Evolutionary conservation across 2,329 filamentous ascomycete genomes (phyloP), one percentile per base, ranked within the genome.

Genomic region (Hymenoscyphus fraxineus): DNA sequence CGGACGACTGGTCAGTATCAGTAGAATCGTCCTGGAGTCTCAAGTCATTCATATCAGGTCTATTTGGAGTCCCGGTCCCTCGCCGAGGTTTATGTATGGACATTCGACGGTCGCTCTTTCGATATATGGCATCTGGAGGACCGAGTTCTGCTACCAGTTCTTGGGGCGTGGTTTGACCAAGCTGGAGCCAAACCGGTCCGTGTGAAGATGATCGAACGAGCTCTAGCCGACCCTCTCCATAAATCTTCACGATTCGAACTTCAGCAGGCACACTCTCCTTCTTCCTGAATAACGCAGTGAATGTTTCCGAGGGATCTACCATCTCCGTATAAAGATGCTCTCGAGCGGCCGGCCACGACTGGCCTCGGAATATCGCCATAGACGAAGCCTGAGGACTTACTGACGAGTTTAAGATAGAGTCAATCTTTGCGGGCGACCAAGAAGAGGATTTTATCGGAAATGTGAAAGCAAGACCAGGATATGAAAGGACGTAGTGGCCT

Each of bases 401-500:
- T 0, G 90, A 86, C 0, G 92, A 91, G 0, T 92, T 93, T 16
- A 98, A 83, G 44, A 97, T 79, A 0, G 92, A 89, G 67, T 96
- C 93, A 73, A 98, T 93, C 73, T 88, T 88, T 59, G 81, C 78
- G 0, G 88, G 84, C 3, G 90, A 91, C 82, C 92, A 97, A 27
- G 88, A 85, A 0, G 89, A 87, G 64, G 85, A 80, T 59, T 88
- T 83, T 38, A 98, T 81, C 0, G 92, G 88, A 69, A 99, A 99
- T 44, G 90, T 93, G 75, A 98, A 97, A 0, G 94, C 92, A 38
- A 99, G 88, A 0, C 95, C 95, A 0, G 94, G 93, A 77, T 97
- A 99, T 1, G 94, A 98, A 40, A 99, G 81, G 40, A 97, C 88
- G 74, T 98, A 99, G 27, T 87, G 90, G 16, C 93, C 93, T 65